Evolutionary conservation across 306 rosid genomes (phyloP), one percentile per base, ranked within the genome.

Genomic region (Castanea mollissima): DNA sequence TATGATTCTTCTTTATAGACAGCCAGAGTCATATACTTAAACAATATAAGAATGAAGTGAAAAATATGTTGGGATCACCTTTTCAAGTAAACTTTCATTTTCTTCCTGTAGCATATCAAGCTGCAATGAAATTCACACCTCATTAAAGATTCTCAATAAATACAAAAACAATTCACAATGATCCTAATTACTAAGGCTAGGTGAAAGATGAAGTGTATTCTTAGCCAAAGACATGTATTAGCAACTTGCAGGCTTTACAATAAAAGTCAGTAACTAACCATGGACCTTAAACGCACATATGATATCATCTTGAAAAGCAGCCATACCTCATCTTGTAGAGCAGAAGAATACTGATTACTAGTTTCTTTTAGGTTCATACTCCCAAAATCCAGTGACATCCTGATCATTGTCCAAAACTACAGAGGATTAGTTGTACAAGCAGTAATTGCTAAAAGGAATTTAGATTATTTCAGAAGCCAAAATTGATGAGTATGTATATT

Each of bases 91-190:
- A 80, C 71, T 82, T 67, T 91, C 98, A 64, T 93, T 95, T 87
- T 95, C 99, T 81, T 93, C 99, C 79, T 95, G 99, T 59, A 95
- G 91, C 91, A 95, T 95, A 78, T 95, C 99, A 80, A 95, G 92
- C 99, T 95, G 97, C 99, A 91, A 83, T 68, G 58, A 78, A 83
- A 86, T 80, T 79, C 59, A 83, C 80, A 78, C 78, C 63, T 71
- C 35, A 75, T 81, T 57, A 89, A 80, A 78, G 76, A 82, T 64
- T 81, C 60, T 16, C 46, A 32, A 38, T 34, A 55, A 20, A 65
- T 64, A 69, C 62, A 67, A 74, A 56, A 75, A 62, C 14, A 51
- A 34, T 16, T 51, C 19, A 1, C 44, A 54, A 72, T 25, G 23
- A 44, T 73, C 57, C 49, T 56, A 56, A 55, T 32, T 72, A 20